Conservation (phyloP, 345 rosid genomes). For the Combretum micranthum region DNA sequence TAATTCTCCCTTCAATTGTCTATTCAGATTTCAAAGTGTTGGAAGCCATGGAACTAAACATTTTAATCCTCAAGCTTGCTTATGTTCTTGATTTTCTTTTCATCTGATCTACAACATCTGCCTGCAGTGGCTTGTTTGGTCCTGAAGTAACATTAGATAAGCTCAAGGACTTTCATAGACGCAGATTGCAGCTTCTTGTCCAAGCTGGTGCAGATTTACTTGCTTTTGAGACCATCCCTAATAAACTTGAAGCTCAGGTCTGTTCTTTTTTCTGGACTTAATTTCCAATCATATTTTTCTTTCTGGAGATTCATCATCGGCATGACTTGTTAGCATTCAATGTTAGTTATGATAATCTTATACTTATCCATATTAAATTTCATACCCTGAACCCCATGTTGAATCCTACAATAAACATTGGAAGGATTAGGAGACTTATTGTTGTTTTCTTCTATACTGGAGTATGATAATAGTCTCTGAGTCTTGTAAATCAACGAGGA, state of each 20-base stretch:
- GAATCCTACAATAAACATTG: too few relatives aligned
- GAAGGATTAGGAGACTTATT: too few relatives aligned
- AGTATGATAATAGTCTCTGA: too few relatives aligned
- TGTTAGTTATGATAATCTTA: too few relatives aligned
- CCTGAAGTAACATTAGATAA: conserved; percentile 43
- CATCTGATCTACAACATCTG: conserved; percentile 1
- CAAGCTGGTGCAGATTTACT: conserved; percentile 84
- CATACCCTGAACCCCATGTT: too few relatives aligned
- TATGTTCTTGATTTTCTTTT: background rate
- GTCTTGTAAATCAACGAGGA: too few relatives aligned
- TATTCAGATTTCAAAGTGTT: background rate
- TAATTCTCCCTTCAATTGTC: background rate
- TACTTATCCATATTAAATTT: too few relatives aligned
- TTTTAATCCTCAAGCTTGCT: background rate
- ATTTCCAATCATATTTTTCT: background rate
- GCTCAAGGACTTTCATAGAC: conserved; percentile 81
- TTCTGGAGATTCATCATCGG: background rate
- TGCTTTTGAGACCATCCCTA: conserved; percentile 91
- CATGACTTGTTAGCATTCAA: background rate
- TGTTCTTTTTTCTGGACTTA: conserved; percentile 4
- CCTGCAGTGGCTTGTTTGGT: conserved; percentile 70
- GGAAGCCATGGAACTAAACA: too few relatives aligned
- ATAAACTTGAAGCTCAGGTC: conserved; percentile 91
- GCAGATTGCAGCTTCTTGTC: conserved; percentile 72
- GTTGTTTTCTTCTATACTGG: too few relatives aligned